Conservation (phyloP, 495 filamentous ascomycete species). For the Penicillium dipodomyicola region DNA sequence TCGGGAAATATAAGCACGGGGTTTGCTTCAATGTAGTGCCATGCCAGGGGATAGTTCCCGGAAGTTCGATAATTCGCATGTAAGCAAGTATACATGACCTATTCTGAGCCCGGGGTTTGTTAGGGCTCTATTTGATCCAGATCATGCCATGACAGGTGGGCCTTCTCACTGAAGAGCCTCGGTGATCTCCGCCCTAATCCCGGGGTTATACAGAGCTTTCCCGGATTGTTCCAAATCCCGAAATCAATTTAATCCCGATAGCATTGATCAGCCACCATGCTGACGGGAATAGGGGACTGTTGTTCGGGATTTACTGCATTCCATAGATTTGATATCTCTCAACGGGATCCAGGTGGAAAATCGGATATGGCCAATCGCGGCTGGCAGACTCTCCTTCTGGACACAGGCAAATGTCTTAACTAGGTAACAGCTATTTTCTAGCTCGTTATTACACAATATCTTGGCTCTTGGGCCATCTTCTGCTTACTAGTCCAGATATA, state of each 20-base stretch:
- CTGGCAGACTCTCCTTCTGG: background rate
- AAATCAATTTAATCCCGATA: background rate
- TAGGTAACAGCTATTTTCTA: background rate
- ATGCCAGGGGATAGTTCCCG: constrained; percentile 1
- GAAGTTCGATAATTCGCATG: background rate
- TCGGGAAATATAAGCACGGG: background rate
- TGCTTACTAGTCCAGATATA: background rate
- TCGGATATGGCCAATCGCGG: background rate
- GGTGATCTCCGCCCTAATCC: constrained; percentile 3
- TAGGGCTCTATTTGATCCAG: background rate
- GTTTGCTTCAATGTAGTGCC: constrained; percentile 1
- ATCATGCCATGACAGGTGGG: constrained; percentile 1
- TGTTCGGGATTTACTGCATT: background rate
- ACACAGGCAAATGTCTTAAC: background rate
- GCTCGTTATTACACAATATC: background rate
- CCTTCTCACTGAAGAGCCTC: background rate
- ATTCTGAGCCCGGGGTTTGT: constrained; percentile 3
- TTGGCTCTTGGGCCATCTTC: background rate
- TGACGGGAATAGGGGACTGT: background rate
- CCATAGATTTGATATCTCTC: background rate
- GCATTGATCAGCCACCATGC: background rate
- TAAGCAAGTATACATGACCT: background rate
- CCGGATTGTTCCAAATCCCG: constrained; percentile 5
- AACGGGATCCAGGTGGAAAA: background rate
- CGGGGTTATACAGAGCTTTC: background rate